Evolutionary conservation across 768 basidiomycete genomes (phyloP).

Genomic region (Suillus discolor): DNA sequence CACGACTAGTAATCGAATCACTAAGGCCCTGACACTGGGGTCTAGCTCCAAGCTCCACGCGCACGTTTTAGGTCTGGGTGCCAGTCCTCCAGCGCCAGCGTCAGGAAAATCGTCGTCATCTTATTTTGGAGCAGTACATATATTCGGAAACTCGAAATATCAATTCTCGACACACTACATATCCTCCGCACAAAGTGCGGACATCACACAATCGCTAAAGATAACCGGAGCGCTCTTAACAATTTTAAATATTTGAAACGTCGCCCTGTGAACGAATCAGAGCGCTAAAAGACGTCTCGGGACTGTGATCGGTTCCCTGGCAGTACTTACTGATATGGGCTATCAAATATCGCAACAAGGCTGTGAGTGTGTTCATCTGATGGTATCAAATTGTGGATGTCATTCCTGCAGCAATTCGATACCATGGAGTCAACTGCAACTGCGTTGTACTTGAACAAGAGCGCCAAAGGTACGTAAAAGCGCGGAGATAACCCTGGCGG

Average conservation of each 20-base stretch:
- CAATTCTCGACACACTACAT: background rate
- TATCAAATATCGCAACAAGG: background rate
- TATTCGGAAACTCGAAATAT: background rate
- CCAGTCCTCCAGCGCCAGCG: background rate
- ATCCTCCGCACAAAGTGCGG: background rate
- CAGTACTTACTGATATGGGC: too few species aligned
- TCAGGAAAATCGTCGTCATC: background rate
- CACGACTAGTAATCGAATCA: background rate
- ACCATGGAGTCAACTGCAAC: background rate
- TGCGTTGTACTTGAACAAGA: background rate
- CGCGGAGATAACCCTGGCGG: conserved; percentile 43
- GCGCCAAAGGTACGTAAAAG: background rate
- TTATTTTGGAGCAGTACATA: background rate
- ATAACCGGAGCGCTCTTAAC: background rate
- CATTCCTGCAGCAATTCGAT: background rate
- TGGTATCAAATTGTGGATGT: background rate
- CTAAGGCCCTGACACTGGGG: background rate
- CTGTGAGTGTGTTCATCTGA: background rate
- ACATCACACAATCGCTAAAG: background rate
- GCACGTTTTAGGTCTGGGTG: background rate
- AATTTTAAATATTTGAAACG: background rate
- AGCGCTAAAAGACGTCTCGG: too few species aligned
- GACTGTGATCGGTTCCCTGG: too few species aligned
- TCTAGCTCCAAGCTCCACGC: background rate
- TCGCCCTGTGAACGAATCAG: background rate